These are phyloP conservation scores for Jackrogersella multiformis DNA, from an alignment of 495 filamentous ascomycete genomes.

Conservation along the genomic window DNA sequence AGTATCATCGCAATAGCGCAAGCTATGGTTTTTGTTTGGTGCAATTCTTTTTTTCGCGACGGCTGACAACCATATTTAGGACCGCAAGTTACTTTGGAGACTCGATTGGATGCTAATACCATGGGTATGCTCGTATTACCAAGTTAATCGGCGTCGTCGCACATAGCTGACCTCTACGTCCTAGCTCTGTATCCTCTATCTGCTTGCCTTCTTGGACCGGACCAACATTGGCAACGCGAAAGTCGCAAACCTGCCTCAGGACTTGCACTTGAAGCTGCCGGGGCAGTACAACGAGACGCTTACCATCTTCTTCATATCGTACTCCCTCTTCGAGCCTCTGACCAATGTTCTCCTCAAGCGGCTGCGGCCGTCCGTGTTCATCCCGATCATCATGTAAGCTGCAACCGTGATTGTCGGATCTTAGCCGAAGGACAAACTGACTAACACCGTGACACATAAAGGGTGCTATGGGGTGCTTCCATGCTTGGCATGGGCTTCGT, in stretches of 20 bases:
- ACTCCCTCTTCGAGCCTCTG: slow-evolving; percentile 84
- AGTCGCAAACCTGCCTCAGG: slow-evolving; percentile 73
- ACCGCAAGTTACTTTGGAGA: slow-evolving; percentile 72
- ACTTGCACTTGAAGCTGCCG: slow-evolving; percentile 57
- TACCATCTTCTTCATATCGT: slow-evolving; percentile 92
- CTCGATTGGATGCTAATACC: slow-evolving; percentile 78
- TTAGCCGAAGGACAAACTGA: not conserved
- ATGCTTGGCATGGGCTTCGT: slow-evolving; percentile 89
- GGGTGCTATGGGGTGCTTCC: slow-evolving; percentile 73
- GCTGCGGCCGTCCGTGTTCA: slow-evolving; percentile 63
- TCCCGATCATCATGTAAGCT: slow-evolving; percentile 77
- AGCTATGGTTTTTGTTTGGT: not conserved
- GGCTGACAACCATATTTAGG: slow-evolving; percentile 55
- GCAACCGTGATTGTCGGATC: slow-evolving; percentile 38
- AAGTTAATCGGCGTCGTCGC: not conserved
- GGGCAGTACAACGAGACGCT: slow-evolving; percentile 78
- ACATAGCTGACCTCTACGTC: slow-evolving; percentile 13
- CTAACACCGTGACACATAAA: slow-evolving; percentile 41
- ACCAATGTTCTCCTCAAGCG: slow-evolving; percentile 90
- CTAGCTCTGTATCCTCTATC: slow-evolving; percentile 81
- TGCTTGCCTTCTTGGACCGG: slow-evolving; percentile 85
- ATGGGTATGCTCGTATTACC: slow-evolving; percentile 59
- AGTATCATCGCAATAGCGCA: slow-evolving; percentile 35
- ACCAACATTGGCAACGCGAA: slow-evolving; percentile 91
- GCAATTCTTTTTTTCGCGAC: not conserved